Base-by-base conservation (phyloP, 2,329 filamentous ascomycete genomes). In the Exophiala phaeomuriformis region DNA sequence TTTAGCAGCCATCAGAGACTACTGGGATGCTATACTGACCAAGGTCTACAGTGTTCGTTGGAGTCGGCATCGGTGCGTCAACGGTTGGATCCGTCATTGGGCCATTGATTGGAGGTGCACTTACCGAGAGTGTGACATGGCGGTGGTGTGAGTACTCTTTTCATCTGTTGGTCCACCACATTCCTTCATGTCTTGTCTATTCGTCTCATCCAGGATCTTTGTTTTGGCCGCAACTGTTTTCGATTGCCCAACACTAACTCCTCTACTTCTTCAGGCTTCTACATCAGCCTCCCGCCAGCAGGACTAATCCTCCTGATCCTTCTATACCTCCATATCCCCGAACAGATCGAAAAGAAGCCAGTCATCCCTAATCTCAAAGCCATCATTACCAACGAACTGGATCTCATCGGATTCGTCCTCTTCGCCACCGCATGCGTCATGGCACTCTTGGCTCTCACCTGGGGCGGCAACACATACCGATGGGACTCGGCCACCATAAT, bases 381-480 rank as follows among this genome's bases (percentile, higher is more conserved):
- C 62, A 30, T 33, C 27, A 4, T 57, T 28, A 51, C 42, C n/a
- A 42, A 57, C 19, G 60, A 64, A 35, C 63, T 83, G 48, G 81
- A 84, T 52, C 78, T 78, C 0, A 63, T 82, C 1, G 81, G 82
- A 12, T 82, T 78, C 9, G 63, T 78, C n/a, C 75, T 83, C 65
- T 79, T 85, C 58, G 67, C 84, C 9, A 50, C 53, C 3, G 55
- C 51, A n/a, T 47, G 51, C 54, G 43, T 62, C 40, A 61, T 62
- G 62, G 47, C 63, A 27, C 52, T 64, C 7, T 42, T 63, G 9
- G 62, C 59, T 4, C 35, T 64, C 33, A 55, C 59, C n/a, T 62
- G 46, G 47, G 57, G 53, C 6, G 61, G 55, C 27, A 46, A 47
- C 29, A 41, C 47, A 12, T 56, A 53, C 39, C 19, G 56, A 19